Evolutionary conservation across 129 eudicot species (phyloP).

Genomic region (Artemisia argyi): DNA sequence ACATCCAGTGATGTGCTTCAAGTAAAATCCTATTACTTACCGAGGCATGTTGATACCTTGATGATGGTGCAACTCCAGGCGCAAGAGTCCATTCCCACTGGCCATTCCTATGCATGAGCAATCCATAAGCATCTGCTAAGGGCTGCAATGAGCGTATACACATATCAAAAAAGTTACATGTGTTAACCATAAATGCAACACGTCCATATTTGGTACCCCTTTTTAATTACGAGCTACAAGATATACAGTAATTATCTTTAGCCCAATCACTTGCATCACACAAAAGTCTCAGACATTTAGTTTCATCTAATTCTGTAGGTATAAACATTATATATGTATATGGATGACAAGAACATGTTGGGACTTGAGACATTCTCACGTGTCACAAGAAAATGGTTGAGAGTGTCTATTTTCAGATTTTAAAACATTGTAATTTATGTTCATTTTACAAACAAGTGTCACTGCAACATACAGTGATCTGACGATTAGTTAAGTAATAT

Average conservation of each 20-base stretch:
- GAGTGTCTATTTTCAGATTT: too few relatives aligned
- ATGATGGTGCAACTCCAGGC: slow-evolving; percentile 95
- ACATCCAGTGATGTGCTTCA: background rate
- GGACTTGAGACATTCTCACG: background rate
- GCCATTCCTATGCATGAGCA: slow-evolving; percentile 97
- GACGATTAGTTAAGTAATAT: background rate
- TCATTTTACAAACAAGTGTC: background rate
- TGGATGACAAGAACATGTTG: background rate
- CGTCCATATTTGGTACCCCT: background rate
- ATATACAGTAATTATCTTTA: slow-evolving; percentile 4
- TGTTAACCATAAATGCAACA: background rate
- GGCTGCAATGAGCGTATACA: slow-evolving; percentile 62
- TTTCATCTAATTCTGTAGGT: slow-evolving; percentile 4
- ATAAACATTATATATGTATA: background rate
- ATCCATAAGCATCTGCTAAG: slow-evolving; percentile 94
- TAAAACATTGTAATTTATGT: too few relatives aligned
- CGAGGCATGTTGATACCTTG: slow-evolving; percentile 96
- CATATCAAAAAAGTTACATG: slow-evolving; percentile 7
- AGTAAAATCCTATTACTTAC: slow-evolving; percentile 46
- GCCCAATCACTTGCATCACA: background rate
- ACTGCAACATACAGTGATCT: background rate
- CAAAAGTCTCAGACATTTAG: background rate
- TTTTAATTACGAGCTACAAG: background rate
- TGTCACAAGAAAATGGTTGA: too few relatives aligned
- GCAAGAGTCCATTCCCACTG: slow-evolving; percentile 99